Percentiles rank a stretch among this genome's conserved stretches.
Conservation (phyloP, 2,329 filamentous ascomycete species). For the Cladosporium halotolerans region DNA sequence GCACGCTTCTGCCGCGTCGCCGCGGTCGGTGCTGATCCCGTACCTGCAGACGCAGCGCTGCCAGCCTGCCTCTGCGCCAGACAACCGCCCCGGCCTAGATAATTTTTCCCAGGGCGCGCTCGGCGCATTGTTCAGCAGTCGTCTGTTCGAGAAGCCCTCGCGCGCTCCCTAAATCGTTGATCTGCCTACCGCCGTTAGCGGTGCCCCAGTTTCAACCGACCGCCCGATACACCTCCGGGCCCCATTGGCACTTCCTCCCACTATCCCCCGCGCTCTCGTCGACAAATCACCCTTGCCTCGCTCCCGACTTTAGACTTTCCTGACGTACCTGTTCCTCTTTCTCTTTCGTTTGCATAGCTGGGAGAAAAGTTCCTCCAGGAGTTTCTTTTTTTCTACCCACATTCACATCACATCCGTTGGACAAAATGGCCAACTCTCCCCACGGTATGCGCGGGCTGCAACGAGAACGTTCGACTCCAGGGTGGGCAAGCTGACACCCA, state of each 20-base stretch:
- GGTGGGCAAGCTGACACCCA: constrained; percentile 3
- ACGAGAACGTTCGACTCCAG: constrained; percentile 2
- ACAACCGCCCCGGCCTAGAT: background rate
- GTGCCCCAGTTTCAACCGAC: constrained; percentile 9
- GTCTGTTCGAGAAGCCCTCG: background rate
- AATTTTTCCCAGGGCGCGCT: background rate
- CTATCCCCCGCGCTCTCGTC: background rate
- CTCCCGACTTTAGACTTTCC: background rate
- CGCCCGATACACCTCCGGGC: background rate
- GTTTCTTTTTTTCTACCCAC: constrained; percentile 2
- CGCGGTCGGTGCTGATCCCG: constrained; percentile 8
- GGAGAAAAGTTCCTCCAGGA: no score
- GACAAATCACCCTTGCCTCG: background rate
- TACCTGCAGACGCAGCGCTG: constrained; percentile 5
- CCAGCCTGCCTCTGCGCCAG: background rate
- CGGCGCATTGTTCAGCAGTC: background rate
- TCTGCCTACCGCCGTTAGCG: background rate
- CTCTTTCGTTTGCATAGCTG: no score
- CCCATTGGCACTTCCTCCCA: background rate
- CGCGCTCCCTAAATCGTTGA: background rate
- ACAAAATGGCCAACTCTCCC: constrained; percentile 45
- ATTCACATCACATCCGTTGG: constrained; percentile 5
- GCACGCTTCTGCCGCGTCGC: background rate
- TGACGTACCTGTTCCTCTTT: constrained; percentile 1
- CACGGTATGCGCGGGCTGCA: constrained; percentile 35